Evolutionary conservation across 805 yeast species (phyloP).

Genomic region (Candida silvicultrix): DNA sequence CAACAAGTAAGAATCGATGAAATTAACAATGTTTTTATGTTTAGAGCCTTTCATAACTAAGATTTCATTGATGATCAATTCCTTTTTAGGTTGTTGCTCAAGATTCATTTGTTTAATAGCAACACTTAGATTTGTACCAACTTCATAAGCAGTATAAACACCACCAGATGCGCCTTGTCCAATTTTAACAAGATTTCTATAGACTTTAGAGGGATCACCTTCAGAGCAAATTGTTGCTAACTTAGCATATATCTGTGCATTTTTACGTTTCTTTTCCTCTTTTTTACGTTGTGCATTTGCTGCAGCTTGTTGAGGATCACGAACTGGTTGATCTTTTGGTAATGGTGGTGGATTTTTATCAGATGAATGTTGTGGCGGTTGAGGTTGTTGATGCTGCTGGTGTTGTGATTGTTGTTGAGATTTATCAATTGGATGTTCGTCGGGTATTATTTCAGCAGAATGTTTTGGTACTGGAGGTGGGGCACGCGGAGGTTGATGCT

Average conservation of each 20-base stretch:
- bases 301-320: conserved; percentile 46
- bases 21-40: conserved; percentile 91
- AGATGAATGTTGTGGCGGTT: conserved; percentile 24
- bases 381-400: conserved; percentile 27
- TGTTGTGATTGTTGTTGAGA: conserved; percentile 1
- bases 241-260: conserved; percentile 64
- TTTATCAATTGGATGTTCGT: conserved; percentile 14
- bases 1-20: conserved; percentile 75
- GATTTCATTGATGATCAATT: conserved; percentile 89
- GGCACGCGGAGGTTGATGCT: conserved; percentile 16
- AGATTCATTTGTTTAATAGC: conserved; percentile 97
- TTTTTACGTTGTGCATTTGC: conserved; percentile 58
- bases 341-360: conserved; percentile 22
- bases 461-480: conserved; percentile 23
- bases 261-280: conserved; percentile 70
- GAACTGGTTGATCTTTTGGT: conserved; percentile 35
- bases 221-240: conserved; percentile 72
- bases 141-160: conserved; percentile 81
- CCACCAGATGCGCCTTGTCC: conserved; percentile 99
- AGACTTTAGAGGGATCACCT: conserved; percentile 75
- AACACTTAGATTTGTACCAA: conserved; percentile 50
- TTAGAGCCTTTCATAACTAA: conserved; percentile 89
- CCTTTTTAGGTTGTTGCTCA: conserved; percentile 93
- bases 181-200: conserved; percentile 67
- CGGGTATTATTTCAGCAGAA: not conserved